Conservation (phyloP, 352 stramenopile genomes). For the Globisporangium camurandrum region DNA sequence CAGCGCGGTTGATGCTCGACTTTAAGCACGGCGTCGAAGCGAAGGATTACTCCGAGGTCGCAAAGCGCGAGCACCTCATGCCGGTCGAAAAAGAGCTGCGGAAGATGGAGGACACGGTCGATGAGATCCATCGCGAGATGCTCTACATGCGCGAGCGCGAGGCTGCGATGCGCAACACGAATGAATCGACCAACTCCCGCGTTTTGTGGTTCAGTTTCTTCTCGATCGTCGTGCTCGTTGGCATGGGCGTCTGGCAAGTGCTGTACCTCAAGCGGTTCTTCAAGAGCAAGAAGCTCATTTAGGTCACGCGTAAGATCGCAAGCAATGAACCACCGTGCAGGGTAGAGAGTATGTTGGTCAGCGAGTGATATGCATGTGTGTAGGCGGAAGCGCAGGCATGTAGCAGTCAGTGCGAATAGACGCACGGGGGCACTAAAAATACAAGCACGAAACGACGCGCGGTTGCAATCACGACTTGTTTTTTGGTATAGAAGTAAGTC, state of each 20-base stretch:
- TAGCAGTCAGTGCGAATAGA: not conserved
- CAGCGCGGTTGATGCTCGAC: slow-evolving; percentile 71
- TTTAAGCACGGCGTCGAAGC: slow-evolving; percentile 85
- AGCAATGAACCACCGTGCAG: too few species aligned
- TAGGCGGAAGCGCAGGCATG: not conserved
- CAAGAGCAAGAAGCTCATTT: slow-evolving; percentile 91
- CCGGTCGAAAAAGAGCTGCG: slow-evolving; percentile 83
- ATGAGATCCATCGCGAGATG: slow-evolving; percentile 87
- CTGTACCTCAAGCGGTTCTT: slow-evolving; percentile 90
- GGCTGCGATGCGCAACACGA: slow-evolving; percentile 82
- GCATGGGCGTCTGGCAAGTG: slow-evolving; percentile 84
- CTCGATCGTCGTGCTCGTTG: slow-evolving; percentile 79
- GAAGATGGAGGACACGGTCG: slow-evolving; percentile 86
- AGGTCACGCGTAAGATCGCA: slow-evolving; percentile 12
- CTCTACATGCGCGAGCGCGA: slow-evolving; percentile 87
- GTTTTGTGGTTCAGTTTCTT: slow-evolving; percentile 89
- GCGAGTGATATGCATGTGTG: too few species aligned
- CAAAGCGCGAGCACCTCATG: slow-evolving; percentile 86
- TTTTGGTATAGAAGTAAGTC: not conserved
- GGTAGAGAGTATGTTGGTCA: too few species aligned
- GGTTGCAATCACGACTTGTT: not conserved
- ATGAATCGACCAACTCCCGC: slow-evolving; percentile 85
- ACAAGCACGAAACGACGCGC: not conserved
- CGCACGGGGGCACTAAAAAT: not conserved
- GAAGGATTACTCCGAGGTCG: slow-evolving; percentile 86